These are phyloP conservation scores for Pseudoneurospora amorphoporcata DNA, from an alignment of 495 filamentous ascomycete species.

Conservation along the genomic window DNA sequence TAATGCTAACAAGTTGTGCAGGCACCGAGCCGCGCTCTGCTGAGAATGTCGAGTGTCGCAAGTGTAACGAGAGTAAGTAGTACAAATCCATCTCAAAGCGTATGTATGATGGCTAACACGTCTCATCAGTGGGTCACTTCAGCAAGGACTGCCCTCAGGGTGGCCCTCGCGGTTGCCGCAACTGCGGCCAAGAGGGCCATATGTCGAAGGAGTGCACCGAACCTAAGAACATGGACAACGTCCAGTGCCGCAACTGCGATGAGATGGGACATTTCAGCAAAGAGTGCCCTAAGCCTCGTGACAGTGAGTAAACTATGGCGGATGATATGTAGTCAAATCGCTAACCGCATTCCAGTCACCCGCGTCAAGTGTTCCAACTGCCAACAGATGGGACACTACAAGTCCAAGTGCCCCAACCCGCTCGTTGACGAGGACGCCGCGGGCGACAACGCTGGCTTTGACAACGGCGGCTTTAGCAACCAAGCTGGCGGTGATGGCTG, in stretches of 20 bases:
- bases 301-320: constrained; percentile 40
- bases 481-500: background rate
- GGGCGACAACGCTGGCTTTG: constrained; percentile 1
- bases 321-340: constrained; percentile 15
- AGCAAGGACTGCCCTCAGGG: constrained; percentile 67
- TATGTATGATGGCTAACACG: constrained; percentile 9
- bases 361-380: constrained; percentile 71
- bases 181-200: constrained; percentile 64
- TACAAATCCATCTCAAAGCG: background rate
- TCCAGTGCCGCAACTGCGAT: constrained; percentile 71
- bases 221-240: constrained; percentile 57
- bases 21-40: constrained; percentile 56
- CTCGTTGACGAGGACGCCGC: constrained; percentile 23
- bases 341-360: constrained; percentile 32
- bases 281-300: constrained; percentile 67
- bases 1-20: constrained; percentile 31
- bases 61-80: constrained; percentile 56
- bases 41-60: constrained; percentile 67
- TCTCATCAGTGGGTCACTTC: constrained; percentile 62
- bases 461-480: constrained; percentile 2
- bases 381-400: constrained; percentile 62
- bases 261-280: constrained; percentile 57
- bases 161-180: constrained; percentile 49
- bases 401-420: constrained; percentile 48
- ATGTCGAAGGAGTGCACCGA: constrained; percentile 31